Conservation (phyloP, 352 stramenopile genomes). For the Phytophthora sojae region DNA sequence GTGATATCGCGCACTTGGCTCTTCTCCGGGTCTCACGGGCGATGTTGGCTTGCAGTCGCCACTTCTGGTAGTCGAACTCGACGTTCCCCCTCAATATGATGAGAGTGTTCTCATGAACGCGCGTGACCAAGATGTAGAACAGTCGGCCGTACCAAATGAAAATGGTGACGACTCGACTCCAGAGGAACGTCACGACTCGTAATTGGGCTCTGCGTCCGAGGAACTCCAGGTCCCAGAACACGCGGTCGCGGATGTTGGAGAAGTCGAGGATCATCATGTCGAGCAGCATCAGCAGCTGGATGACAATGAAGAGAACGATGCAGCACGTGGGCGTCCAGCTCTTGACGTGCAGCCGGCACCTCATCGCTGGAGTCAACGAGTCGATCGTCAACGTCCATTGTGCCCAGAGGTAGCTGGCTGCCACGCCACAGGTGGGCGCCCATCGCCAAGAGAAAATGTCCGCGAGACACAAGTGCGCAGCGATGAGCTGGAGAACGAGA, state of each 20-base stretch:
- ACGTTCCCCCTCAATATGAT: constrained; percentile 36
- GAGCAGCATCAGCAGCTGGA: constrained; percentile 24
- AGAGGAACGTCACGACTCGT: constrained; percentile 36
- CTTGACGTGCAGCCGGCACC: constrained; percentile 20
- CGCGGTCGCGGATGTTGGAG: constrained; percentile 26
- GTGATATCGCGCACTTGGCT: neutral
- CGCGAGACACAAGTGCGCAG: constrained; percentile 30
- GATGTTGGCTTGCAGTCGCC: constrained; percentile 22
- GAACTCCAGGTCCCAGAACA: constrained; percentile 33
- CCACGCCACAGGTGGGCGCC: constrained; percentile 28
- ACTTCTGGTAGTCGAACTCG: constrained; percentile 40
- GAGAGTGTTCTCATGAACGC: constrained; percentile 29
- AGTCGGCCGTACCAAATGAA: constrained; percentile 36
- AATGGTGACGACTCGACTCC: constrained; percentile 37
- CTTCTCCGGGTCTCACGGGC: constrained; percentile 5
- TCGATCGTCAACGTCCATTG: constrained; percentile 26
- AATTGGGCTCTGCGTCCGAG: constrained; percentile 27
- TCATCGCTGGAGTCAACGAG: constrained; percentile 30
- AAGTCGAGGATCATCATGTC: constrained; percentile 29
- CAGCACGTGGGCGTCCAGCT: constrained; percentile 35
- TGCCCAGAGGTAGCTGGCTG: constrained; percentile 23
- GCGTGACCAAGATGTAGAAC: constrained; percentile 34
- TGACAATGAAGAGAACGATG: constrained; percentile 35
- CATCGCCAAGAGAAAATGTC: constrained; percentile 35
- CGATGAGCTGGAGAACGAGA: constrained; percentile 31